Conservation (phyloP, 495 filamentous ascomycete species). For the Daldinia concentrica region DNA sequence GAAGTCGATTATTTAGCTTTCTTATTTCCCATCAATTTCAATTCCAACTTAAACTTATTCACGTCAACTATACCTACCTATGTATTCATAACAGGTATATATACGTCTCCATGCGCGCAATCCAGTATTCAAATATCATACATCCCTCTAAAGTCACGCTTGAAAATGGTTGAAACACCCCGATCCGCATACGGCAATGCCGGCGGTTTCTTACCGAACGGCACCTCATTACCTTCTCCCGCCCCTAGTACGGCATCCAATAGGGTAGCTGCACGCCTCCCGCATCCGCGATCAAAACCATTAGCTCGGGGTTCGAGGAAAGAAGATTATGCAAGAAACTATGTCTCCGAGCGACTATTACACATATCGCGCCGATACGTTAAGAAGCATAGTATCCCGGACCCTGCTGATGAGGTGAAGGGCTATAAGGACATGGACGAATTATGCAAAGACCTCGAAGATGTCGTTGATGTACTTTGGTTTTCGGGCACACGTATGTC, state of each 20-base stretch:
- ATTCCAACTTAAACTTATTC: not conserved
- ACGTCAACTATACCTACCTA: not conserved
- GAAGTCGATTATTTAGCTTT: not conserved
- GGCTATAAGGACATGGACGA: slow-evolving; percentile 77
- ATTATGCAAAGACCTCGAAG: slow-evolving; percentile 73
- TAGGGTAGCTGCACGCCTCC: slow-evolving; percentile 58
- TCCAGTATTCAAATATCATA: not conserved
- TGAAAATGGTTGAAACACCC: slow-evolving; percentile 52
- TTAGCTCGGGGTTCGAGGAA: slow-evolving; percentile 76
- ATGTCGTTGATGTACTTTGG: slow-evolving; percentile 81
- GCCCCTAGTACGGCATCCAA: slow-evolving; percentile 62
- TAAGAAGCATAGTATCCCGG: slow-evolving; percentile 71
- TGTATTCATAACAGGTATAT: not conserved
- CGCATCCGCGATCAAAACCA: slow-evolving; percentile 69
- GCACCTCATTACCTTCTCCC: slow-evolving; percentile 60
- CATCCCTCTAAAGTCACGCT: slow-evolving; percentile 1
- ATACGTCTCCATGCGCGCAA: slow-evolving; percentile 18
- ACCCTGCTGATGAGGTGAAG: slow-evolving; percentile 61
- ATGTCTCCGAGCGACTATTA: slow-evolving; percentile 70
- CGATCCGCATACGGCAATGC: slow-evolving; percentile 15
- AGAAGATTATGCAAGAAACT: slow-evolving; percentile 77
- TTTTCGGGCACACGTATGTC: slow-evolving; percentile 79
- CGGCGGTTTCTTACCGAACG: slow-evolving; percentile 61
- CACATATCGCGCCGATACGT: slow-evolving; percentile 74
- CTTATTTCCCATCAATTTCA: not conserved